Evolutionary conservation across 768 basidiomycete genomes (phyloP).

Genomic region (Boletus sp.): DNA sequence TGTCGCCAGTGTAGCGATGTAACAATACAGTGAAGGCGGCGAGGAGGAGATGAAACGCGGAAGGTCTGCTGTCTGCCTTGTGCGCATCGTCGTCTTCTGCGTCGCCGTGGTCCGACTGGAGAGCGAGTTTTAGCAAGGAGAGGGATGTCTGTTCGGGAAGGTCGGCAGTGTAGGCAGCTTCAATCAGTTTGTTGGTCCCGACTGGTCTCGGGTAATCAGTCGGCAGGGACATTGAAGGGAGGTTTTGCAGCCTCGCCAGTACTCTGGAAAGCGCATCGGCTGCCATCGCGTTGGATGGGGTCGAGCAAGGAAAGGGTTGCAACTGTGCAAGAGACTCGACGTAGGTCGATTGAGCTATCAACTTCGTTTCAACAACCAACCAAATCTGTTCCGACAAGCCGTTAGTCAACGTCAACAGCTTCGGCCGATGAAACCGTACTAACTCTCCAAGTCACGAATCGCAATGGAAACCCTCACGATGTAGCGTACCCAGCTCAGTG

Average conservation of each 20-base stretch:
- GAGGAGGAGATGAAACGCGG: constrained; percentile 87
- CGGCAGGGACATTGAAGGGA: constrained; percentile 88
- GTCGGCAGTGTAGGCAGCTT: constrained; percentile 70
- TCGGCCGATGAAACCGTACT: neutral
- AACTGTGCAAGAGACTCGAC: neutral
- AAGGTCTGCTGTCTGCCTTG: constrained; percentile 46
- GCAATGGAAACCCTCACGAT: too few relatives aligned
- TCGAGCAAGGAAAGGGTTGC: neutral
- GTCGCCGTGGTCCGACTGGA: constrained; percentile 59
- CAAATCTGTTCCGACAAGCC: neutral
- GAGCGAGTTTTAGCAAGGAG: constrained; percentile 77
- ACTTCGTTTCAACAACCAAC: neutral
- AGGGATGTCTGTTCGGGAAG: constrained; percentile 73
- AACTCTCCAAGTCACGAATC: neutral
- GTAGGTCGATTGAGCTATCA: neutral
- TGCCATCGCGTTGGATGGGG: constrained; percentile 23
- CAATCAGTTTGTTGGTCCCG: constrained; percentile 72
- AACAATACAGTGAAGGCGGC: constrained; percentile 90
- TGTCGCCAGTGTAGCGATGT: constrained; percentile 94
- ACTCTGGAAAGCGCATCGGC: constrained; percentile 46
- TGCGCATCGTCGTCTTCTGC: constrained; percentile 48
- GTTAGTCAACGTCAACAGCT: neutral
- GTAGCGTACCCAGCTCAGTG: too few relatives aligned
- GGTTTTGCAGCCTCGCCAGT: constrained; percentile 63
- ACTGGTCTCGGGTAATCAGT: constrained; percentile 92